Base-by-base conservation (phyloP, 1,284 basidiomycete genomes). In the Ceratobasidium sp. region DNA sequence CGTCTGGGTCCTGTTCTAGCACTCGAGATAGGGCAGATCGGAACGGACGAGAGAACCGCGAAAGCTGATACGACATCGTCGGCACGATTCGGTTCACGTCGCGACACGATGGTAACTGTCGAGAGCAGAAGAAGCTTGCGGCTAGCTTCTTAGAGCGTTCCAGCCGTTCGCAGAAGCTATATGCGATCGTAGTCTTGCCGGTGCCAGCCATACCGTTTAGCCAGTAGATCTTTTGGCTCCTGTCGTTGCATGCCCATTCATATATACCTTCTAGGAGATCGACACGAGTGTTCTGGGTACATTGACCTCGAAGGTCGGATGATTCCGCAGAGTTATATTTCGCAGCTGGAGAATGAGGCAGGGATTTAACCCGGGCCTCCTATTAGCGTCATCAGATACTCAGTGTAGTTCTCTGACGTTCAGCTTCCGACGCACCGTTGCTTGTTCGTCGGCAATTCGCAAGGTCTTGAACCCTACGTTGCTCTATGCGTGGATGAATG, bases 391-490 rank as follows among this genome's bases (percentile, higher is more conserved):
- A 28, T 10, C 1, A 33, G 9, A 10, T 58, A 58, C 12, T 18
- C 15, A 10, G 33, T 33, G 33, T 33, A 33, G 33, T 33, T 10
- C 10, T 12, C n/a, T 13, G 13, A n/a, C n/a, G n/a, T 12, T 58
- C 13, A 2, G 9, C 1, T 58, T 5, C 1, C 4, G 2, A 40
- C 61, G 13, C 42, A 64, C 61, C 61, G 61, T 64, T n/a, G 40
- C 13, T 42, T 42, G 10, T 23, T 64, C 61, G 33, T 40, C 61
- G 20, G 42, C 39, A 23, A 7, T 42, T n/a, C 20, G 40, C 61
- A 33, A 64, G 61, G 39, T 64, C 15, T n/a, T n/a, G 61, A 64
- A 12, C 7, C 33, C 20, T 64, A 39, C 61, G 18, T 64, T 64
- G 39, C 9, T 10, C 55, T 58, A 28, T 10, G 26, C 26, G 26